Percentiles rank a stretch among this genome's conserved stretches.
These are phyloP conservation scores for Mesotaenium endlicherianum DNA, from an alignment of 139 green algal genomes.

Conservation along the genomic window DNA sequence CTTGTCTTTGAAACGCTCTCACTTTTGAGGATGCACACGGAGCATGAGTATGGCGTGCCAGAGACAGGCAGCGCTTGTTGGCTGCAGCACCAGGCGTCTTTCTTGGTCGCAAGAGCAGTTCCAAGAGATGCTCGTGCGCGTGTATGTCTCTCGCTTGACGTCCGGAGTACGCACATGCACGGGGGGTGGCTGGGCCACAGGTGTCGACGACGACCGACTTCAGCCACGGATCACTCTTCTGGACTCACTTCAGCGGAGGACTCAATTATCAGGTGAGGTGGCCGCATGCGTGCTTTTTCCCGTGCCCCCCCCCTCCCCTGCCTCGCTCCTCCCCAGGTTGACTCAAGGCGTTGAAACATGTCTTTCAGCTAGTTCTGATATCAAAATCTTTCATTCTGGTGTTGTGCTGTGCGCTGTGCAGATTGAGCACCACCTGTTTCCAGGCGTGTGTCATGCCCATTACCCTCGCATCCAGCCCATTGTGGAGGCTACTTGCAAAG, in stretches of 20 bases:
- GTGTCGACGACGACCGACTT: slow-evolving; percentile 66
- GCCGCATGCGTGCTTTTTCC: too few species aligned
- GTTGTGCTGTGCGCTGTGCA: slow-evolving; percentile 17
- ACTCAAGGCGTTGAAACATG: background rate
- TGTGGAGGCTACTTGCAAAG: slow-evolving; percentile 49
- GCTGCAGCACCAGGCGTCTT: too few species aligned
- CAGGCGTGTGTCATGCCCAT: slow-evolving; percentile 59
- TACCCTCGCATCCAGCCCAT: slow-evolving; percentile 56
- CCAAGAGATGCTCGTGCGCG: too few species aligned
- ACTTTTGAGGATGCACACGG: too few species aligned
- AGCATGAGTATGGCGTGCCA: background rate
- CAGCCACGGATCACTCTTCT: slow-evolving; percentile 65
- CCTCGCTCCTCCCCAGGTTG: background rate
- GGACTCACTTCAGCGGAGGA: slow-evolving; percentile 70
- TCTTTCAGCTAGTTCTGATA: background rate
- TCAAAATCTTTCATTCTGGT: background rate
- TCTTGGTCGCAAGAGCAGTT: too few species aligned
- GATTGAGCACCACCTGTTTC: slow-evolving; percentile 63
- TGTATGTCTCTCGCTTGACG: too few species aligned
- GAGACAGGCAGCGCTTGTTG: too few species aligned
- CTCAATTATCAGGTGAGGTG: slow-evolving; percentile 65
- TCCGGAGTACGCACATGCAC: too few species aligned
- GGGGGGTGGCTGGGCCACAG: too few species aligned
- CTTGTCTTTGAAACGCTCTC: background rate
- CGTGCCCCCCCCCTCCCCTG: background rate